Evolutionary conservation across 768 basidiomycete species (phyloP).

Genomic region (Suillus tomentosus): DNA sequence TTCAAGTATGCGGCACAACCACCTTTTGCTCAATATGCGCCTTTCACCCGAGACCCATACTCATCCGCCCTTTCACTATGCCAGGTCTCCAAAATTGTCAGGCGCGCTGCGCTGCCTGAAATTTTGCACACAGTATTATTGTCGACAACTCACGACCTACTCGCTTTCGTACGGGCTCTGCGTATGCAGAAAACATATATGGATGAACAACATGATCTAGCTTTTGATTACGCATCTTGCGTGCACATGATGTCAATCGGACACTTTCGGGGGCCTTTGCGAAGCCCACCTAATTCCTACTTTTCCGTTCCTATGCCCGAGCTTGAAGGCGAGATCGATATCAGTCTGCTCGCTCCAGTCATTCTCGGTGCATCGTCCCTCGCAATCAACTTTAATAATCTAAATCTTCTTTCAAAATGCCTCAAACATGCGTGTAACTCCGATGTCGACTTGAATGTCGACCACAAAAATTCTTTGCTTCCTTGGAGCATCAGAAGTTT

Average conservation of each 20-base stretch:
- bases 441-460: background rate
- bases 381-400: slow-evolving; percentile 32
- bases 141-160: background rate
- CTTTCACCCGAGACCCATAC: slow-evolving; percentile 14
- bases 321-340: slow-evolving; percentile 20
- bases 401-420: slow-evolving; percentile 37
- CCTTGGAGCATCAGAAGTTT: slow-evolving; percentile 22
- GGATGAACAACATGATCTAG: slow-evolving; percentile 22
- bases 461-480: slow-evolving; percentile 26
- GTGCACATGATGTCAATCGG: slow-evolving; percentile 40
- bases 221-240: slow-evolving; percentile 33
- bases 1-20: slow-evolving; percentile 35
- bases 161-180: slow-evolving; percentile 34
- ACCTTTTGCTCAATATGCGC: slow-evolving; percentile 9
- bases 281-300: slow-evolving; percentile 18
- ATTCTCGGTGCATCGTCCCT: slow-evolving; percentile 18
- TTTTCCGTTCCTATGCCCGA: background rate
- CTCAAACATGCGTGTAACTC: slow-evolving; percentile 19
- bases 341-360: slow-evolving; percentile 14
- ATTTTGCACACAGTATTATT: slow-evolving; percentile 19
- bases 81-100: slow-evolving; percentile 35
- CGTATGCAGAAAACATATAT: slow-evolving; percentile 26
- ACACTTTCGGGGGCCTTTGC: slow-evolving; percentile 19
- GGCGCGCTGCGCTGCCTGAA: slow-evolving; percentile 37
- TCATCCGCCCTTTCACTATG: slow-evolving; percentile 34